Evolutionary conservation across 352 stramenopile genomes (phyloP).

Genomic region (Pythium apleroticum): DNA sequence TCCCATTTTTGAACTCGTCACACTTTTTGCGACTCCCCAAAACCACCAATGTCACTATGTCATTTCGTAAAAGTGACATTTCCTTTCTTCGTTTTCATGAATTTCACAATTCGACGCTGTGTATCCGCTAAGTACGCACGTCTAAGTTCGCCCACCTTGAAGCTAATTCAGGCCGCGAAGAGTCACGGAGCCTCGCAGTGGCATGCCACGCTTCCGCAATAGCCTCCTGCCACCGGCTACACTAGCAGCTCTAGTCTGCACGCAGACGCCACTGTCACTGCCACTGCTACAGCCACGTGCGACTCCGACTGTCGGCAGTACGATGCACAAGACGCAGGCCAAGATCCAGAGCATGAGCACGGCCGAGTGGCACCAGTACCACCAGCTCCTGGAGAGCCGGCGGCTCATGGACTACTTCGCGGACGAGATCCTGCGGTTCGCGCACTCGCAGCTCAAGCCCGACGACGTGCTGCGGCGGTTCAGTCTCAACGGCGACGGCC

Average conservation of each 20-base stretch:
- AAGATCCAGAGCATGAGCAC: constrained; percentile 85
- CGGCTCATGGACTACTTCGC: constrained; percentile 61
- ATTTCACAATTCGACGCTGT: not conserved
- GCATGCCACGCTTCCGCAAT: no score
- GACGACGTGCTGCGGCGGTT: constrained; percentile 72
- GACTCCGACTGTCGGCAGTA: no score
- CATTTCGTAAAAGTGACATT: no score
- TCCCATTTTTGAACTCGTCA: no score
- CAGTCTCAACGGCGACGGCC: constrained; percentile 73
- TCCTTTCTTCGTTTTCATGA: not conserved
- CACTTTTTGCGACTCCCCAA: no score
- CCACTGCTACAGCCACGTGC: no score
- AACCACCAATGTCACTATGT: not conserved
- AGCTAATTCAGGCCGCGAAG: constrained; percentile 10
- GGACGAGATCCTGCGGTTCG: constrained; percentile 60
- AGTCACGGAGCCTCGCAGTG: constrained; percentile 1
- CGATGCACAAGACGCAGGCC: constrained; percentile 59
- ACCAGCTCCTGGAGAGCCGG: constrained; percentile 57
- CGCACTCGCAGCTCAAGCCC: constrained; percentile 56
- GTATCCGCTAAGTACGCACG: not conserved
- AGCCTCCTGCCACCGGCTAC: not conserved
- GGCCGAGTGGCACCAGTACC: constrained; percentile 71
- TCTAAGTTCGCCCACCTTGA: not conserved
- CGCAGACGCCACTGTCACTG: no score
- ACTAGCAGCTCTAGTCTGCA: not conserved